A percentile compares a stretch with the other conserved stretches of the same genome.
phyloP scores from a whole-genome alignment of 768 basidiomycete species.

The Lactarius psammicola region DNA sequence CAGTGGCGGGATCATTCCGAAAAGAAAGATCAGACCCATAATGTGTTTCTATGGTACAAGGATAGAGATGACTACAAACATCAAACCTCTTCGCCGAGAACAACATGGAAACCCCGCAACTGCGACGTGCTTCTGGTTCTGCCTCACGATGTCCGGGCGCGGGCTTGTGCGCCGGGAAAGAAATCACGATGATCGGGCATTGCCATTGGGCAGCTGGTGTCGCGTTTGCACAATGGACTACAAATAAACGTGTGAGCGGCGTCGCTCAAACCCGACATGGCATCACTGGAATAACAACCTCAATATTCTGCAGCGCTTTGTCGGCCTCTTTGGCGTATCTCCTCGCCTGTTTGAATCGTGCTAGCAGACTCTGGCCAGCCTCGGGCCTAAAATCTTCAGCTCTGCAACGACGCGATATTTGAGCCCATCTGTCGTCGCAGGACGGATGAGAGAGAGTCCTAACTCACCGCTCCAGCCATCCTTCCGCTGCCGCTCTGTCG shows the following conservation, averaged over 20 bases:
- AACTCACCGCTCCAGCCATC: background rate
- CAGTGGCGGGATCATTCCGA: background rate
- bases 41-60: background rate
- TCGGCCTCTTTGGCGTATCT: background rate
- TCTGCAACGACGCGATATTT: background rate
- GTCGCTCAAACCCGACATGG: background rate
- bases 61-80: background rate
- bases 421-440: background rate
- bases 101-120: background rate
- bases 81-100: background rate
- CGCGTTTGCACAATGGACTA: background rate
- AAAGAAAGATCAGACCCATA: background rate
- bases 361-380: background rate
- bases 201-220: background rate
- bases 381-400: slow-evolving; percentile 2
- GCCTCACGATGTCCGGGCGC: background rate
- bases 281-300: background rate
- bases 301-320: background rate
- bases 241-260: background rate
- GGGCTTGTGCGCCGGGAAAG: background rate
- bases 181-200: background rate
- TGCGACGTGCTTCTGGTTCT: background rate
- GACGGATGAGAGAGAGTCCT: background rate
- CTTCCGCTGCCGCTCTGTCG: background rate
- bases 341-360: background rate